A percentile compares a stretch with the other conserved stretches of the same genome.
These are phyloP conservation scores for Fusarium albidum DNA, from an alignment of 2,329 filamentous ascomycete species.

Conservation along the genomic window DNA sequence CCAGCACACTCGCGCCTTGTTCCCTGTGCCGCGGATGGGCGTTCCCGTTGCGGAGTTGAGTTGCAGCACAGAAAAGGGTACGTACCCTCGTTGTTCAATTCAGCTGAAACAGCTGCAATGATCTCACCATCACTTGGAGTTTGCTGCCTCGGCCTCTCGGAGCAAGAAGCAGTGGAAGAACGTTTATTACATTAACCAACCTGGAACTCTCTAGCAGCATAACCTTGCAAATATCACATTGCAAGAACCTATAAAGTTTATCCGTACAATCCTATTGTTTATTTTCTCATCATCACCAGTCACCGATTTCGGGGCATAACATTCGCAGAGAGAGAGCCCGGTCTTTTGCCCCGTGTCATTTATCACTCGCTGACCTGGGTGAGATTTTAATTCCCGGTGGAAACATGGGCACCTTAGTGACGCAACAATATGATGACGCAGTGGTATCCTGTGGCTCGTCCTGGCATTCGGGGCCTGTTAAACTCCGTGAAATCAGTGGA, in stretches of 20 bases:
- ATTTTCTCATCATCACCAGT: too few relatives aligned
- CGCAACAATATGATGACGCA: conserved; percentile 6
- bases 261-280: too few relatives aligned
- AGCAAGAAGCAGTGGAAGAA: too few relatives aligned
- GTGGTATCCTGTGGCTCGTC: conserved; percentile 12
- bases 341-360: too few relatives aligned
- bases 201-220: too few relatives aligned
- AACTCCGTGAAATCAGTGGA: conserved; percentile 3
- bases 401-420: conserved; percentile 11
- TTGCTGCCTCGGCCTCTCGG: too few relatives aligned
- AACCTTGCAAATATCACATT: too few relatives aligned
- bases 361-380: background rate
- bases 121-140: too few relatives aligned
- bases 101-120: background rate
- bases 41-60: conserved; percentile 11
- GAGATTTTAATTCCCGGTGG: conserved; percentile 23
- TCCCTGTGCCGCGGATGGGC: conserved; percentile 6
- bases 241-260: too few relatives aligned
- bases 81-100: background rate
- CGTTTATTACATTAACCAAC: too few relatives aligned
- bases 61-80: background rate
- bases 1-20: conserved; percentile 6
- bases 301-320: too few relatives aligned
- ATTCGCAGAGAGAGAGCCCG: too few relatives aligned
- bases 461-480: background rate